Percentiles rank a stretch among this genome's conserved stretches.
phyloP scores from a whole-genome alignment of 2,329 filamentous ascomycete species.

The Cercospora sojina region DNA sequence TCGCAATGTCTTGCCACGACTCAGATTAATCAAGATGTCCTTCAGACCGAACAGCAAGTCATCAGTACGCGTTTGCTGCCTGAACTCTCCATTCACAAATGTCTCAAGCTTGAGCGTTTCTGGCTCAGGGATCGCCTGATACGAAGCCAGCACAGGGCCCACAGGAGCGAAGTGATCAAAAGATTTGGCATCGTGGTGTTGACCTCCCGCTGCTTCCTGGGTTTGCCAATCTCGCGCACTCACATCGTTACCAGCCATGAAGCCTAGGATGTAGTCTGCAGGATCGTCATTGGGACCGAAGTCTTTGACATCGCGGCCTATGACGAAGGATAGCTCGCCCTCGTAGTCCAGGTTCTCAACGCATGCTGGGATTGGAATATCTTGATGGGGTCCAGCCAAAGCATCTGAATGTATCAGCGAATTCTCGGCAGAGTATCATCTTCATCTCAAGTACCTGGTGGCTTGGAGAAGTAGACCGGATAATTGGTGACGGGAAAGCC shows the following conservation, averaged over 20 bases:
- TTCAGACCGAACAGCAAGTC: slow-evolving; percentile 49
- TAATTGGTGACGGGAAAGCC: background rate
- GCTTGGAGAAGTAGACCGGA: background rate
- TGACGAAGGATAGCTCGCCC: slow-evolving; percentile 71
- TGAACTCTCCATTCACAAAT: slow-evolving; percentile 50
- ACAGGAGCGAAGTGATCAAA: slow-evolving; percentile 57
- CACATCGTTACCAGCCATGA: slow-evolving; percentile 73
- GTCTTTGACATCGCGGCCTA: slow-evolving; percentile 64
- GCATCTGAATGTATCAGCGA: background rate
- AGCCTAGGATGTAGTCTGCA: slow-evolving; percentile 69
- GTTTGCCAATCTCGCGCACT: slow-evolving; percentile 66
- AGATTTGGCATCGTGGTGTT: slow-evolving; percentile 46
- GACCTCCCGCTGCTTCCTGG: background rate
- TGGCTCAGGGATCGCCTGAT: slow-evolving; percentile 43
- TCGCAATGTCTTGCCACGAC: slow-evolving; percentile 42
- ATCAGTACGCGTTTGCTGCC: slow-evolving; percentile 43
- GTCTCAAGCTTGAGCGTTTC: slow-evolving; percentile 47
- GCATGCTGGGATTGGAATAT: background rate
- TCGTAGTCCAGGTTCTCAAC: slow-evolving; percentile 69
- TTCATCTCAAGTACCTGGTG: background rate
- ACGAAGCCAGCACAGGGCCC: slow-evolving; percentile 39
- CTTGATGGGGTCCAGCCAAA: background rate
- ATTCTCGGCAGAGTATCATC: background rate
- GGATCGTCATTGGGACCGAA: slow-evolving; percentile 60
- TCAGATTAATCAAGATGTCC: slow-evolving; percentile 36